phyloP scores from a whole-genome alignment of 2,329 filamentous ascomycete species.

The Microdochium bolleyi region DNA sequence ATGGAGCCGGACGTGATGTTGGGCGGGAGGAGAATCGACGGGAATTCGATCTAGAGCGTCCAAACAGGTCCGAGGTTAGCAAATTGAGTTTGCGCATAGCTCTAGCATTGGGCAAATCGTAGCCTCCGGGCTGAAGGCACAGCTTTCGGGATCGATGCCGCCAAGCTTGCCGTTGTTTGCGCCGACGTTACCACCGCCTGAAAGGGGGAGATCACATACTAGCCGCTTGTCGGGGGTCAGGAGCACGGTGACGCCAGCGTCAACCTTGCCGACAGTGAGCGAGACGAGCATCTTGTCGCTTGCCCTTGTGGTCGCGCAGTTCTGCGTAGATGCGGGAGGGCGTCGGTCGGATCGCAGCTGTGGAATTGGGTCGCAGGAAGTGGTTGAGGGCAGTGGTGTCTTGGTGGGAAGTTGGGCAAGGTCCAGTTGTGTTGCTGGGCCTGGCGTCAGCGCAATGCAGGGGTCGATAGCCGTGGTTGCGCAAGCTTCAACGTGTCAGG shows the following conservation, averaged over 20 bases:
- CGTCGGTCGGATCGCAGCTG: not conserved
- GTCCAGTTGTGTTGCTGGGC: too few relatives aligned
- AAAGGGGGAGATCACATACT: slow-evolving; percentile 43
- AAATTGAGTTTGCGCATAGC: not conserved
- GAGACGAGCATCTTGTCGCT: slow-evolving; percentile 73
- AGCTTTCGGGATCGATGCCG: too few relatives aligned
- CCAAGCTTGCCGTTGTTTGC: too few relatives aligned
- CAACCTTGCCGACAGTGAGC: slow-evolving; percentile 97
- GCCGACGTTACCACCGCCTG: too few relatives aligned
- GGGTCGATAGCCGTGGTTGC: too few relatives aligned
- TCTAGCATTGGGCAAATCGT: not conserved
- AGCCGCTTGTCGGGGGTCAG: slow-evolving; percentile 94
- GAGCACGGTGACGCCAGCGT: slow-evolving; percentile 94
- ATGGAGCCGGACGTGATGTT: slow-evolving; percentile 96
- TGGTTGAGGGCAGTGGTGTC: too few relatives aligned
- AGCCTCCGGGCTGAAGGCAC: too few relatives aligned
- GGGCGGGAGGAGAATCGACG: slow-evolving; percentile 89
- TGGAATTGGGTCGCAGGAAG: not conserved
- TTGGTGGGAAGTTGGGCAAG: slow-evolving; percentile 1
- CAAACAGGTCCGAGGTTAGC: slow-evolving; percentile 11
- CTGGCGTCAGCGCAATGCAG: too few relatives aligned
- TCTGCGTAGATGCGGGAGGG: not conserved
- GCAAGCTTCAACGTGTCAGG: too few relatives aligned
- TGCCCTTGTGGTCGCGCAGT: not conserved
- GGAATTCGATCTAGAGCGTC: slow-evolving; percentile 81